Conservation (phyloP, 164 flowering plant species). For the Tetrastigma voinierianum region DNA sequence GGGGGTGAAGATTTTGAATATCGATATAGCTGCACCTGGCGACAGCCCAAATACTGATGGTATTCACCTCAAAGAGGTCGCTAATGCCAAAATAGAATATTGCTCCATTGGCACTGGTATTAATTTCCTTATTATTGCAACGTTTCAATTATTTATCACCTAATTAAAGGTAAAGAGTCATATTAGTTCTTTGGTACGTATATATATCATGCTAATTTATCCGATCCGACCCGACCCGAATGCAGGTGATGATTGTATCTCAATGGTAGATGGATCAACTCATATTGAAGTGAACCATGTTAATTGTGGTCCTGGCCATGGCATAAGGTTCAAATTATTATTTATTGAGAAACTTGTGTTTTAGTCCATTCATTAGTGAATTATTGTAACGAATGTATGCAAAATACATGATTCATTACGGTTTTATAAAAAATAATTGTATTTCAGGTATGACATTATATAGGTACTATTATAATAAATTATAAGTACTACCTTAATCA, state of each 20-base stretch:
- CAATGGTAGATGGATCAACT: slow-evolving; percentile 27
- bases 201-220: neutral
- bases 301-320: slow-evolving; percentile 48
- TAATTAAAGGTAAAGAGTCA: neutral
- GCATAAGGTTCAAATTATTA: slow-evolving; percentile 27
- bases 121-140: too few species aligned
- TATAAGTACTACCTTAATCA: too few species aligned
- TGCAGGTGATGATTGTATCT: slow-evolving; percentile 45
- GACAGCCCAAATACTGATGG: slow-evolving; percentile 47
- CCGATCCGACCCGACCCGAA: too few species aligned
- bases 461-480: too few species aligned
- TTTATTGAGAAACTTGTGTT: too few species aligned
- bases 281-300: slow-evolving; percentile 14
- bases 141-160: neutral
- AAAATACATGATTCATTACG: too few species aligned
- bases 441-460: too few species aligned
- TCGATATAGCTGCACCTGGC: slow-evolving; percentile 26
- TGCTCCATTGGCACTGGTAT: slow-evolving; percentile 31
- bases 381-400: too few species aligned
- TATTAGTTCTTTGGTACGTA: neutral
- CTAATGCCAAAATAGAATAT: slow-evolving; percentile 13
- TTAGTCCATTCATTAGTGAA: too few species aligned
- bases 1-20: neutral
- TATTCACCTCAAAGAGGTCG: slow-evolving; percentile 24
- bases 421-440: too few species aligned